Percentiles rank a stretch among this genome's conserved stretches.
Evolutionary conservation across 768 basidiomycete genomes (phyloP).

Genomic region (Calocybe gangraenosa): DNA sequence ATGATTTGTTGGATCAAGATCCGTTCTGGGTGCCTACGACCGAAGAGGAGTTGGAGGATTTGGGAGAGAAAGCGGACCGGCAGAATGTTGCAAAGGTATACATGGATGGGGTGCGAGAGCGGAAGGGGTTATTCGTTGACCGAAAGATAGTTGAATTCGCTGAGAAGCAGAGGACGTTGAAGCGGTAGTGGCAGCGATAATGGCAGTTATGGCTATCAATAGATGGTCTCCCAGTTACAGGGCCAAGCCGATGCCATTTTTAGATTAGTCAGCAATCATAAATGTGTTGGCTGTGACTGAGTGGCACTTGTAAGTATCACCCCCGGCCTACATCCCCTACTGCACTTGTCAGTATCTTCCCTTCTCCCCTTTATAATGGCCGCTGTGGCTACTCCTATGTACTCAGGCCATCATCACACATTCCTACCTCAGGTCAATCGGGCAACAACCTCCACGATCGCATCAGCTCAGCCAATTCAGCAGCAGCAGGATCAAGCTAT

Average conservation of each 20-base stretch:
- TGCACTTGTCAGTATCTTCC: not conserved
- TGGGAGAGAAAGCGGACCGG: slow-evolving; percentile 94
- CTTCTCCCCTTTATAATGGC: slow-evolving; percentile 19
- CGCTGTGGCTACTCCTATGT: slow-evolving; percentile 27
- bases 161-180: slow-evolving; percentile 93
- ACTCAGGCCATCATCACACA: slow-evolving; percentile 18
- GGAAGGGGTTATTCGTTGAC: slow-evolving; percentile 96
- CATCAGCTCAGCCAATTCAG: slow-evolving; percentile 11
- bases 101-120: slow-evolving; percentile 84
- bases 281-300: slow-evolving; percentile 5
- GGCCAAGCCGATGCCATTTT: not conserved
- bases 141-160: slow-evolving; percentile 92
- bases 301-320: too few species aligned
- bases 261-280: slow-evolving; percentile 8
- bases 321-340: too few species aligned
- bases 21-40: slow-evolving; percentile 99
- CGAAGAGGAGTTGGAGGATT: slow-evolving; percentile 92
- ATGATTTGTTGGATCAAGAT: slow-evolving; percentile 90
- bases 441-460: slow-evolving; percentile 16
- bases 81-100: slow-evolving; percentile 92
- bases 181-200: slow-evolving; percentile 39
- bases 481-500: slow-evolving; percentile 30
- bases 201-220: too few species aligned
- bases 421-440: slow-evolving; percentile 18
- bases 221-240: slow-evolving; percentile 4